phyloP scores from a whole-genome alignment of 164 flowering plant genomes.

The Annona cherimola region DNA sequence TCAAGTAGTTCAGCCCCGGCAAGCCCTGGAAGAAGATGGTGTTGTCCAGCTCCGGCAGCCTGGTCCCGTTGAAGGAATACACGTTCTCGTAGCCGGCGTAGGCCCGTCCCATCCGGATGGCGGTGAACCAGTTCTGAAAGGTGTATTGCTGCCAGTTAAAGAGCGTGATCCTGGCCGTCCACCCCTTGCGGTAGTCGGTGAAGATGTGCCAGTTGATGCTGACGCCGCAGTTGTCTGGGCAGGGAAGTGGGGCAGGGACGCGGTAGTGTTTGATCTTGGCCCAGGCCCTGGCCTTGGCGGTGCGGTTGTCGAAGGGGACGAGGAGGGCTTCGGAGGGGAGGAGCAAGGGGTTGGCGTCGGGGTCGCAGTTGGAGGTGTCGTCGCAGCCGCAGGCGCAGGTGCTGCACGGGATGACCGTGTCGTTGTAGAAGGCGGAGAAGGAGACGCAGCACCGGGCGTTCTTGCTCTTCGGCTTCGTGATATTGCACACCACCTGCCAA shows the following conservation, averaged over 20 bases:
- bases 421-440: slow-evolving; percentile 68
- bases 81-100: slow-evolving; percentile 47
- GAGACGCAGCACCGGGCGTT: slow-evolving; percentile 60
- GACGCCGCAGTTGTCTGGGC: slow-evolving; percentile 72
- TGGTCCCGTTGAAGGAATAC: slow-evolving; percentile 77
- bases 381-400: slow-evolving; percentile 81
- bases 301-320: slow-evolving; percentile 62
- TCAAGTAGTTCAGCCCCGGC: slow-evolving; percentile 52
- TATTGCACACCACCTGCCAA: slow-evolving; percentile 78
- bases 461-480: slow-evolving; percentile 42
- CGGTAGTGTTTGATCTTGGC: slow-evolving; percentile 35
- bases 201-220: slow-evolving; percentile 77
- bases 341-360: slow-evolving; percentile 36
- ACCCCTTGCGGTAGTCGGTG: slow-evolving; percentile 54
- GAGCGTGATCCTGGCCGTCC: slow-evolving; percentile 68
- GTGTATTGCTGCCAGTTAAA: slow-evolving; percentile 56
- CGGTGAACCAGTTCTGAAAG: slow-evolving; percentile 66
- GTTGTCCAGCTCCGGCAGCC: slow-evolving; percentile 29
- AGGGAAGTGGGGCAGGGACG: slow-evolving; percentile 44
- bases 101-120: slow-evolving; percentile 44
- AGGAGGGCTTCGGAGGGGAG: slow-evolving; percentile 68
- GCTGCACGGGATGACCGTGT: slow-evolving; percentile 71
- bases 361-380: slow-evolving; percentile 25
- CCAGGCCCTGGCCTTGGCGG: slow-evolving; percentile 59
- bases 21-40: slow-evolving; percentile 72